Evolutionary conservation across 352 stramenopile species (phyloP).

Genomic region (Phytophthora rubi): DNA sequence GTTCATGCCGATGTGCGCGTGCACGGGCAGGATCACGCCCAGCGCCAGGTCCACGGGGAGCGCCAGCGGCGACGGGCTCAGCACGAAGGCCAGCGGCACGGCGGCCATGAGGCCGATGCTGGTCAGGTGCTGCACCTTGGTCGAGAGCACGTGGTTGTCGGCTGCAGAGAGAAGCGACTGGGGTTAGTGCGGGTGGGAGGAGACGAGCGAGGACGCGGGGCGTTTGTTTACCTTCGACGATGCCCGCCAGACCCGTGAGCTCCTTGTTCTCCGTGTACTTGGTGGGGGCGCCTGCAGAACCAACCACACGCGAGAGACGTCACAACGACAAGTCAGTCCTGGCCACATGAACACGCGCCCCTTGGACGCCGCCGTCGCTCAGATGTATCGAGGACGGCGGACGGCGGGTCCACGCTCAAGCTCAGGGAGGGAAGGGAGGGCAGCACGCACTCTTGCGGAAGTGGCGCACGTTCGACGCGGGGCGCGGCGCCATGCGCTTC

Average conservation of each 20-base stretch:
- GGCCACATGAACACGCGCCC: conserved; percentile 15
- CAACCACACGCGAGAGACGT: not conserved
- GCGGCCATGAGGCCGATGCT: conserved; percentile 61
- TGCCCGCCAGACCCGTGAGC: conserved; percentile 58
- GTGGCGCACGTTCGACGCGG: conserved; percentile 54
- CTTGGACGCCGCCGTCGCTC: not conserved
- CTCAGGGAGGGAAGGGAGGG: not conserved
- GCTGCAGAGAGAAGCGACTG: conserved; percentile 36
- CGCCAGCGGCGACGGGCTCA: conserved; percentile 76
- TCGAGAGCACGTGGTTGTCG: conserved; percentile 73
- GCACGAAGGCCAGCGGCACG: conserved; percentile 72
- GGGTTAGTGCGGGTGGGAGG: not conserved
- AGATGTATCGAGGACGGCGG: conserved; percentile 11
- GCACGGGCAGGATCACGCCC: conserved; percentile 84
- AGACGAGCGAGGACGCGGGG: not conserved
- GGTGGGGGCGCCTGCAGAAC: conserved; percentile 46
- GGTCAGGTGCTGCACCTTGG: conserved; percentile 74
- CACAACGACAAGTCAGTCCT: conserved; percentile 12
- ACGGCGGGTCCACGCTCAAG: conserved; percentile 14
- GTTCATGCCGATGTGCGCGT: conserved; percentile 95
- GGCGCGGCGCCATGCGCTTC: conserved; percentile 34
- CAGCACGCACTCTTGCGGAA: conserved; percentile 75
- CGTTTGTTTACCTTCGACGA: conserved; percentile 66
- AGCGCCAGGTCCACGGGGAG: conserved; percentile 84
- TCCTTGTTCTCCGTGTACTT: conserved; percentile 89